phyloP scores from a whole-genome alignment of 2,329 filamentous ascomycete genomes.

The Stagonosporopsis rhizophila region DNA sequence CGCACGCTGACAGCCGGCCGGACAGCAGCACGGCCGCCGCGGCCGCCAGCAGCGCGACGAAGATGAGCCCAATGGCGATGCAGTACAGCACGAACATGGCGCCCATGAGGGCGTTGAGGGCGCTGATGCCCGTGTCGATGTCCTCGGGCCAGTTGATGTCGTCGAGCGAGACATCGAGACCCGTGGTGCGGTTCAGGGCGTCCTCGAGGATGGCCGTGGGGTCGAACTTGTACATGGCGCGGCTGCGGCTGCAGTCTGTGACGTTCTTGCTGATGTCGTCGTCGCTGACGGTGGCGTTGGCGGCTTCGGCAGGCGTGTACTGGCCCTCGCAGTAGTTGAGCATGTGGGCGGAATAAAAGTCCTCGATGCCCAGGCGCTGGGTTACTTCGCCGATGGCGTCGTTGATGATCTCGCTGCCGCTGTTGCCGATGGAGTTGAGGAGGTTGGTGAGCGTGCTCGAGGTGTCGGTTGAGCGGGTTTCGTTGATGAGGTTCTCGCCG shows the following conservation, averaged over 20 bases:
- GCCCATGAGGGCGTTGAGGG: conserved; percentile 58
- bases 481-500: conserved; percentile 51
- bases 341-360: conserved; percentile 68
- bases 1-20: conserved; percentile 55
- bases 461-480: conserved; percentile 33
- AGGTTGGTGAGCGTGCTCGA: conserved; percentile 41
- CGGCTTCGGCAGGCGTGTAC: conserved; percentile 52
- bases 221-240: conserved; percentile 64
- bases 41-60: conserved; percentile 57
- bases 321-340: conserved; percentile 65
- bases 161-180: conserved; percentile 56
- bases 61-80: conserved; percentile 62
- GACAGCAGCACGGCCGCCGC: conserved; percentile 54
- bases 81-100: conserved; percentile 67
- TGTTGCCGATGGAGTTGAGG: conserved; percentile 45
- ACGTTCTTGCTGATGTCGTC: conserved; percentile 58
- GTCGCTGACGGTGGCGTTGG: conserved; percentile 53
- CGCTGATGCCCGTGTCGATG: conserved; percentile 61
- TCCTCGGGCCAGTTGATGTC: conserved; percentile 64
- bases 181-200: conserved; percentile 53
- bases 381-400: conserved; percentile 56
- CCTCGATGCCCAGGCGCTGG: conserved; percentile 60
- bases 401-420: conserved; percentile 41
- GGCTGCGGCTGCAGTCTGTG: conserved; percentile 61
- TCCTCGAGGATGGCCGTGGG: conserved; percentile 58